Base-by-base conservation (phyloP, 148 eudicot species). In the Selenicereus undatus region DNA sequence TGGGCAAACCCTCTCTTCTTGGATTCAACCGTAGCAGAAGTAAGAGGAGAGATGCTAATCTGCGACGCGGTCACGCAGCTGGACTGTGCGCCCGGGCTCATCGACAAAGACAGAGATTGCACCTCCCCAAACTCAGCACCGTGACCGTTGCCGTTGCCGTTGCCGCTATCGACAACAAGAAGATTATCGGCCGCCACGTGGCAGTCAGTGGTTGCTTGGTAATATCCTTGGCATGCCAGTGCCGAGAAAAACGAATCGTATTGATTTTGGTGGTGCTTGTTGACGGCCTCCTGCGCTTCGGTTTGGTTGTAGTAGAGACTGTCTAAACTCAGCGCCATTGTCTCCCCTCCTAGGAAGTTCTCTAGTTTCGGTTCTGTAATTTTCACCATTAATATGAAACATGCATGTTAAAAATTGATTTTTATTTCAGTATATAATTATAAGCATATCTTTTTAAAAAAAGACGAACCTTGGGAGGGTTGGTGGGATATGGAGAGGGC, bases 1-100 rank as follows among this genome's bases (percentile, higher is more conserved):
- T 81, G 81, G 14, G 22, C 81, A 83, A 78, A 30, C 54, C 85
- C 89, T 84, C 93, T 92, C 82, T 92, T 91, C 85, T 89, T 93
- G 11, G 86, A 81, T 54, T 82, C 89, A 42, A 84, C 64, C 9
- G 58, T 60, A 80, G 76, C 11, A 71, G 58, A 9, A 16, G 52
- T 9, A 39, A 24, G 17, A 45, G 29, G 48, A 64, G 78, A 82
- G 50, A 84, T 52, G 86, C 50, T 43, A 39, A 42, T 12, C 71
- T 73, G 21, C 24, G 87, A 43, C 58, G 85, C 85, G 29, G 89
- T 90, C 56, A 87, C 84, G 27, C 92, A 88, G 81, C 93, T 92
- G 3, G 92, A 90, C 85, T 92, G 93, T 35, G 97, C 90, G 22
- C 89, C 90, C 74, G 94, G 92, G 79, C 93, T 91, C 91, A 93